A percentile compares a stretch with the other conserved stretches of the same genome.
phyloP scores from a whole-genome alignment of 1,139 yeast genomes.

The Magnusiomyces ingens region DNA sequence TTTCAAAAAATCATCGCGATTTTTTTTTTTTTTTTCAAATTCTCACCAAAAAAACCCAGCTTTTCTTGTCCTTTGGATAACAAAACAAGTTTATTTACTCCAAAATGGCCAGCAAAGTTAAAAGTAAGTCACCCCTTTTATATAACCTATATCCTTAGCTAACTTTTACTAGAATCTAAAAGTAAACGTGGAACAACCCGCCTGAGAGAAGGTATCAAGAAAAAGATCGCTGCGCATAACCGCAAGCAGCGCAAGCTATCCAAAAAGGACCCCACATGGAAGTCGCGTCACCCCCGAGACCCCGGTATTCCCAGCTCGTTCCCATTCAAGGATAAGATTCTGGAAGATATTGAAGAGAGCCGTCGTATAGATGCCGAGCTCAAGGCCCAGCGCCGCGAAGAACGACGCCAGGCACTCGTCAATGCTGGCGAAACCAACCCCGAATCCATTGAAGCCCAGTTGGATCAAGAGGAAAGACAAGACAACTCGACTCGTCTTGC shows the following conservation, averaged over 20 bases:
- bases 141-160: background rate
- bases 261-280: slow-evolving; percentile 92
- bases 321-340: slow-evolving; percentile 83
- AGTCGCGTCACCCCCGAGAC: slow-evolving; percentile 71
- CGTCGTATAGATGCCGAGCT: slow-evolving; percentile 42
- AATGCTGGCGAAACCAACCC: slow-evolving; percentile 40
- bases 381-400: slow-evolving; percentile 11
- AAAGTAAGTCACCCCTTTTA: slow-evolving; percentile 27
- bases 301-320: slow-evolving; percentile 92
- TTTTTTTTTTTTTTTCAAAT: background rate
- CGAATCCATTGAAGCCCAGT: slow-evolving; percentile 37
- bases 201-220: slow-evolving; percentile 91
- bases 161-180: slow-evolving; percentile 51
- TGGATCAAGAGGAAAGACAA: slow-evolving; percentile 14
- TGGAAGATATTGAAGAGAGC: slow-evolving; percentile 71
- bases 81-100: no score
- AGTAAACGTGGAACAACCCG: slow-evolving; percentile 86
- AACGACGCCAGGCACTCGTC: slow-evolving; percentile 12
- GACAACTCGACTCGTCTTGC: slow-evolving; percentile 52
- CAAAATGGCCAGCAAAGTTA: slow-evolving; percentile 35
- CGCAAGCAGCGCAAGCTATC: slow-evolving; percentile 76
- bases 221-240: slow-evolving; percentile 88
- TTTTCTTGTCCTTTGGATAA: background rate
- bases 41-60: background rate
- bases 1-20: background rate